Conservation (phyloP, 192 early-diverging fungal species). For the Rhizophagus sp. region DNA sequence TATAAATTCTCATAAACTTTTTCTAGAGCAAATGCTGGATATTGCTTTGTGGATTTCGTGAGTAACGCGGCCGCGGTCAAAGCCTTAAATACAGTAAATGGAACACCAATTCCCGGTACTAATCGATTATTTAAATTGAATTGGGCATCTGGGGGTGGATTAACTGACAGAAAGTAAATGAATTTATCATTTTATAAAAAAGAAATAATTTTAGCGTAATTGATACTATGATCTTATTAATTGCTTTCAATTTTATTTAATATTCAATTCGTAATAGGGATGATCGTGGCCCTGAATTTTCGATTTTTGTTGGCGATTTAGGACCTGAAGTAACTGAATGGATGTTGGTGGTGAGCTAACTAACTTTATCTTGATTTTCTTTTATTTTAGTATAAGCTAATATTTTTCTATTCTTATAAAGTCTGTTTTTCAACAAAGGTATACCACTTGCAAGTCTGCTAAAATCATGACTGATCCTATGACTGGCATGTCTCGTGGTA, state of each 20-base stretch:
- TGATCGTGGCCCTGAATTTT: slow-evolving; percentile 77
- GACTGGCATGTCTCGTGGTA: slow-evolving; percentile 75
- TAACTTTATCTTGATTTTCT: not conserved
- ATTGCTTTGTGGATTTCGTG: slow-evolving; percentile 92
- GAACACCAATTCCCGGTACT: slow-evolving; percentile 79
- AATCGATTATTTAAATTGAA: slow-evolving; percentile 87
- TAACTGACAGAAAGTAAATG: slow-evolving; percentile 56
- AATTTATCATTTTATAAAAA: not conserved
- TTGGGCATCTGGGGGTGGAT: slow-evolving; percentile 90
- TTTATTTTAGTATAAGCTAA: not conserved
- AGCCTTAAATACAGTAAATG: slow-evolving; percentile 73
- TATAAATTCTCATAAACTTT: not conserved
- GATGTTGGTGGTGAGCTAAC: slow-evolving; percentile 65
- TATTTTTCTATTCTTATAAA: slow-evolving; percentile 37
- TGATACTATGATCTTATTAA: not conserved
- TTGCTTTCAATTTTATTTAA: not conserved
- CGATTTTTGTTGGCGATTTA: slow-evolving; percentile 96
- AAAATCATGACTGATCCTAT: slow-evolving; percentile 91
- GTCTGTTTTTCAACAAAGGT: slow-evolving; percentile 82
- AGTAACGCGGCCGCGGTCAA: slow-evolving; percentile 66
- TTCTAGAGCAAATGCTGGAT: slow-evolving; percentile 68
- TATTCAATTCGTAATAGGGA: slow-evolving; percentile 41
- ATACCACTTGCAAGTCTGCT: slow-evolving; percentile 84
- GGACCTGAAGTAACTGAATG: slow-evolving; percentile 87
- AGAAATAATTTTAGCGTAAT: not conserved